Percentiles rank a stretch among this genome's conserved stretches.
These are phyloP conservation scores for Kondoa subrosea DNA, from an alignment of 768 basidiomycete species.

Conservation along the genomic window DNA sequence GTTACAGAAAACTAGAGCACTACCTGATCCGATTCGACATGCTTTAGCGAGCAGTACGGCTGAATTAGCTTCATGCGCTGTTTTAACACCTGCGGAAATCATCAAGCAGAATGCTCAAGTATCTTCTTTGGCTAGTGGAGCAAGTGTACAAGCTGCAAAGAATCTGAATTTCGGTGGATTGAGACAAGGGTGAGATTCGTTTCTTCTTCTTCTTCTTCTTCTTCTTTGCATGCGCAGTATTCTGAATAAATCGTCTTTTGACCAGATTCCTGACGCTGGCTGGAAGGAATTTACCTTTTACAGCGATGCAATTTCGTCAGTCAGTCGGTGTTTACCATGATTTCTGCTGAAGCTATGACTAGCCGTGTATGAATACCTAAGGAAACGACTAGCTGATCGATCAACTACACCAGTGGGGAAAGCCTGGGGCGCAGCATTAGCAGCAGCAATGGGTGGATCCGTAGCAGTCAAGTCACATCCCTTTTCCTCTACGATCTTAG, in stretches of 20 bases:
- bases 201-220: not conserved
- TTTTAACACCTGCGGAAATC: not conserved
- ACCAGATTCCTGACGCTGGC: not conserved
- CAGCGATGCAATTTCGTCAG: constrained; percentile 2
- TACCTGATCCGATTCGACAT: not conserved
- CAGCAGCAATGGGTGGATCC: not conserved
- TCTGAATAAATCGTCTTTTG: no score
- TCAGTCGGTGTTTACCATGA: no score
- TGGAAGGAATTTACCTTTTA: constrained; percentile 1
- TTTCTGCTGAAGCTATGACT: not conserved
- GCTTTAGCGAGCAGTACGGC: not conserved
- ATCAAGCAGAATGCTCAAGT: not conserved
- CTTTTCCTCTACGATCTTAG: not conserved
- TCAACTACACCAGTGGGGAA: not conserved
- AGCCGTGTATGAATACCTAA: not conserved
- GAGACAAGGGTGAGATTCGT: not conserved
- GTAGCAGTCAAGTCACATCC: not conserved
- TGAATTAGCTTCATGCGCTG: constrained; percentile 5
- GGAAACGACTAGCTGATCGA: not conserved
- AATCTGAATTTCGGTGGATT: not conserved
- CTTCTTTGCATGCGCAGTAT: no score
- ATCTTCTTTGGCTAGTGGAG: not conserved
- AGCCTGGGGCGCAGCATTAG: not conserved
- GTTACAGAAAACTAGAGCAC: not conserved
- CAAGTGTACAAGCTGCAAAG: not conserved